phyloP scores from a whole-genome alignment of 2,329 filamentous ascomycete species.

The Fusarium equiseti region DNA sequence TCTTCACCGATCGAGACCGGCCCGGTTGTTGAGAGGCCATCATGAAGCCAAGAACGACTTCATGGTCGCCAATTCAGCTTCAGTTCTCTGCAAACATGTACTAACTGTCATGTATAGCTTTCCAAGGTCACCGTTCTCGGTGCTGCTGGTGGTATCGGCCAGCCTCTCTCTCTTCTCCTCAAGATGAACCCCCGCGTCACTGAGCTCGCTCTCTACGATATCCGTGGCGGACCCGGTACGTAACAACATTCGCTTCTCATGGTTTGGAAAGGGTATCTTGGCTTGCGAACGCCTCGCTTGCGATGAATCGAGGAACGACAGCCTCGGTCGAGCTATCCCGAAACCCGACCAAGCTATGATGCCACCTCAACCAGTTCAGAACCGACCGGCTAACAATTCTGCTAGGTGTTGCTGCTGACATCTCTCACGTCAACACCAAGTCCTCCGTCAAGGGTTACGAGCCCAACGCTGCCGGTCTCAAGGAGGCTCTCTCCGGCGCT shows the following conservation, averaged over 20 bases:
- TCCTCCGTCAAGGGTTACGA: constrained; percentile 92
- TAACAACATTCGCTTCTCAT: constrained; percentile 36
- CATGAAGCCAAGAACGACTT: constrained; percentile 3
- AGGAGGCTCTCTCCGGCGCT: constrained; percentile 82
- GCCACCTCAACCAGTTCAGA: constrained; percentile 30
- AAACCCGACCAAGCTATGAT: constrained; percentile 19
- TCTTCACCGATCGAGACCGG: constrained; percentile 39
- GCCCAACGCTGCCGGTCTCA: constrained; percentile 79
- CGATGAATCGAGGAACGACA: background rate
- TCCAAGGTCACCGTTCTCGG: constrained; percentile 98
- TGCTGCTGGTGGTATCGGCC: constrained; percentile 97
- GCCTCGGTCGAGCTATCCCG: background rate
- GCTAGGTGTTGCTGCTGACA: constrained; percentile 94
- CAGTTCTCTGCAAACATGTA: constrained; percentile 1
- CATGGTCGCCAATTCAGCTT: background rate
- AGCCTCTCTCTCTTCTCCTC: constrained; percentile 95
- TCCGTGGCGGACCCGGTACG: constrained; percentile 91
- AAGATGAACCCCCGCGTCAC: constrained; percentile 98
- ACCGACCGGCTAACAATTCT: constrained; percentile 40
- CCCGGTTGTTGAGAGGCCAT: constrained; percentile 18
- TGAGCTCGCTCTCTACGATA: constrained; percentile 97
- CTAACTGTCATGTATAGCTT: constrained; percentile 67
- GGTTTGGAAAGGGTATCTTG: background rate
- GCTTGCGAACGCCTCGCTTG: constrained; percentile 12
- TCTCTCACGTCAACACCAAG: constrained; percentile 99